These are phyloP conservation scores for Psidium friedrichsthalianum DNA, from an alignment of 345 rosid species.

Conservation along the genomic window DNA sequence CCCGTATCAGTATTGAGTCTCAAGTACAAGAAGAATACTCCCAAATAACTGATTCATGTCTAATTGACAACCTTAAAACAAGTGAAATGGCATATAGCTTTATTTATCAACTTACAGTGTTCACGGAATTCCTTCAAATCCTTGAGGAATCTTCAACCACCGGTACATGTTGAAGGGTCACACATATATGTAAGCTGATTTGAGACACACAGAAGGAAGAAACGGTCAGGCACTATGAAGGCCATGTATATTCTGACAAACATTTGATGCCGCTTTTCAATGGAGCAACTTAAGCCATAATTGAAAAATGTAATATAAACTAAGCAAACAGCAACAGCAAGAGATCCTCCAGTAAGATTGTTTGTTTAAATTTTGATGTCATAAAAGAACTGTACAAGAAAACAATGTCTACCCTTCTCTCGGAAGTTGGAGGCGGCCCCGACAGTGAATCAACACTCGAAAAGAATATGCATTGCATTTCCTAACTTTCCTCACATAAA, in stretches of 20 bases:
- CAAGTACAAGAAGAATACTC: not conserved
- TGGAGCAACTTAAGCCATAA: not conserved
- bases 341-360: not conserved
- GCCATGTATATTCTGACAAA: not conserved
- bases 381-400: not conserved
- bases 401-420: not conserved
- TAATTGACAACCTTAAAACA: not conserved
- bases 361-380: not conserved
- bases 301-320: not conserved
- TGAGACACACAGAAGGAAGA: not conserved
- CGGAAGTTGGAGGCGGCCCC: not conserved
- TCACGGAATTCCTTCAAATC: constrained; percentile 68
- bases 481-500: not conserved
- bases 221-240: not conserved
- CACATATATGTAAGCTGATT: constrained; percentile 76
- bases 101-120: constrained; percentile 39
- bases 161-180: constrained; percentile 82
- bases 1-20: not conserved
- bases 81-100: not conserved
- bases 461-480: not conserved
- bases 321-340: not conserved
- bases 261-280: not conserved
- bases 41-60: not conserved
- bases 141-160: constrained; percentile 42
- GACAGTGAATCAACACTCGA: not conserved